phyloP scores from a whole-genome alignment of 305 asterid genomes.

The Caryopteris hybrid region DNA sequence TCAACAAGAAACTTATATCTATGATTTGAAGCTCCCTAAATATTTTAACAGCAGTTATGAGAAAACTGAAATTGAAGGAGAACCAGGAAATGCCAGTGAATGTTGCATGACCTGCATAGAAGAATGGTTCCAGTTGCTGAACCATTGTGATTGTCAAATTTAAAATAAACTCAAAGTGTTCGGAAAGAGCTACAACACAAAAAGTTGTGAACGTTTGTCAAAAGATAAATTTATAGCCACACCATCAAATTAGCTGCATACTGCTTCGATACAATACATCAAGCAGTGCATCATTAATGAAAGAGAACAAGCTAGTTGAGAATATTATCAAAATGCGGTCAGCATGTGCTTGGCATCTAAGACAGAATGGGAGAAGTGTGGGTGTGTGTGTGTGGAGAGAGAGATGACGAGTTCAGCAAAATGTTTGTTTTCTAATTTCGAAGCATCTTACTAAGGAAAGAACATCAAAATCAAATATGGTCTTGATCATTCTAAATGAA shows the following conservation, averaged over 20 bases:
- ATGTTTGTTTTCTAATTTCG: background rate
- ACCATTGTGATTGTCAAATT: slow-evolving; percentile 1
- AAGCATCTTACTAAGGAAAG: background rate
- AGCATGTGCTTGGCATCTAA: too few species aligned
- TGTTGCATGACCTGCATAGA: background rate
- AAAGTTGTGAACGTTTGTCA: background rate
- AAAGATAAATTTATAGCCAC: too few species aligned
- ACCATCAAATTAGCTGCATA: too few species aligned
- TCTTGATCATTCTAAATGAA: background rate
- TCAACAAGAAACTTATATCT: background rate
- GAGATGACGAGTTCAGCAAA: too few species aligned
- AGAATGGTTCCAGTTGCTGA: background rate
- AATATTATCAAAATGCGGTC: too few species aligned
- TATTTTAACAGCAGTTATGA: background rate
- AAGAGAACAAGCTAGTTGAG: too few species aligned
- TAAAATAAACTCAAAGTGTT: background rate
- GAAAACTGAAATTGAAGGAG: background rate
- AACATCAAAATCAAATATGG: too few species aligned
- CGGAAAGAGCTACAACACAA: background rate
- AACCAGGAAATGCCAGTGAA: background rate
- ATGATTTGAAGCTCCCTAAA: background rate
- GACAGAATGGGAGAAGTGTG: too few species aligned
- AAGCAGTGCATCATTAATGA: too few species aligned
- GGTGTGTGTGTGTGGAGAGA: too few species aligned
- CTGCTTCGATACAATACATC: too few species aligned